Evolutionary conservation across 2,329 filamentous ascomycete species (phyloP).

Genomic region (Cytospora paraplurivora): DNA sequence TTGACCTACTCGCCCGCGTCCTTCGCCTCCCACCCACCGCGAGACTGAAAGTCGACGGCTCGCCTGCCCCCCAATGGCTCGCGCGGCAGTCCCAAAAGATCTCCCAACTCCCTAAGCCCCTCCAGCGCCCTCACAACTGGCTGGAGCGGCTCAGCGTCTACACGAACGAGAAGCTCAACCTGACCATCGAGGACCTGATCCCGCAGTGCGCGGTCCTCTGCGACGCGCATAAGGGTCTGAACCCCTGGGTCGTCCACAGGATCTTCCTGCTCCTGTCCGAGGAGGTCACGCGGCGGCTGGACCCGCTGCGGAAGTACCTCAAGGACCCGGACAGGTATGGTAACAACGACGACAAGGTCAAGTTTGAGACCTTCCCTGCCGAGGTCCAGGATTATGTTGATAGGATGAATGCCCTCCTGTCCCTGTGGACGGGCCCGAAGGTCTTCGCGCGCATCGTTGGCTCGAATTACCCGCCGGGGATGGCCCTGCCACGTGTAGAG

Average conservation of each 20-base stretch:
- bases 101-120: conserved; percentile 34
- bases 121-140: conserved; percentile 39
- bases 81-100: conserved; percentile 38
- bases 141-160: conserved; percentile 34
- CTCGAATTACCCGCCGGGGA: conserved; percentile 21
- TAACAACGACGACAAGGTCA: conserved; percentile 17
- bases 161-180: conserved; percentile 22
- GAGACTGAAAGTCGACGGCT: conserved; percentile 33
- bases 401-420: conserved; percentile 29
- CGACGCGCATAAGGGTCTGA: conserved; percentile 29
- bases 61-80: conserved; percentile 42
- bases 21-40: conserved; percentile 42
- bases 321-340: conserved; percentile 18
- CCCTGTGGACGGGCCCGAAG: conserved; percentile 22
- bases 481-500: conserved; percentile 35
- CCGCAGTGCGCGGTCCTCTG: conserved; percentile 32
- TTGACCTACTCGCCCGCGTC: conserved; percentile 40
- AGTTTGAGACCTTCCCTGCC: conserved; percentile 10
- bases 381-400: conserved; percentile 35
- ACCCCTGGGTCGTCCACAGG: conserved; percentile 36
- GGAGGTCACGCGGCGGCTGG: conserved; percentile 44
- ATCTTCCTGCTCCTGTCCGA: conserved; percentile 46
- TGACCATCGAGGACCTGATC: conserved; percentile 26
- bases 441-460: conserved; percentile 29
- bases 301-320: conserved; percentile 34